Base-by-base conservation (phyloP, 768 basidiomycete species). In the Aureoboletus auriporus region DNA sequence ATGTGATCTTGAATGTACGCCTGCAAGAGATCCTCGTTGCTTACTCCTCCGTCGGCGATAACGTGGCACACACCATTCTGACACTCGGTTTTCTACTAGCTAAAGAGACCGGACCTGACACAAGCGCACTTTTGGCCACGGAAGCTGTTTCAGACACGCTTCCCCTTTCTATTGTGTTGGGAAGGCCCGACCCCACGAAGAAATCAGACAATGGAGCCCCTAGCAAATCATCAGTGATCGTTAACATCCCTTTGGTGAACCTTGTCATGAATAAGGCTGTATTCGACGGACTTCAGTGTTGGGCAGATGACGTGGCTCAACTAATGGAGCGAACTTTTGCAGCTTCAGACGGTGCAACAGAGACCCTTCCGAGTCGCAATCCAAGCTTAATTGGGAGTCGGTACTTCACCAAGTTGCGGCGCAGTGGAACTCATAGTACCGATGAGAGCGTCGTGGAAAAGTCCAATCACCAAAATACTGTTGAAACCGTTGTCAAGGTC, bases 241-340 rank as follows among this genome's bases (percentile, higher is more conserved):
- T 71, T 9, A 60, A 71, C 36, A 63, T 94, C 12, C 90, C 92
- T 12, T 82, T 83, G 5, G 65, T 87, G n/a, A 69, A 79, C 56
- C 63, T 76, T 10, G 69, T 78, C 34, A 56, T 92, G 41, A 73
- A 79, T 9, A 95, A 97, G 64, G 59, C 69, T 6, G 52, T 72
- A 2, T 66, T 93, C 8, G 91, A 97, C 60, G 79, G 80, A 11
- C 64, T 98, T 14, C 93, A 97, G 64, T 86, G 84, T 59, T 90
- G 87, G 75, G 84, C 83, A 7, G 96, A 99, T 61, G 93, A 97
- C 60, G 63, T 84, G 26, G 70, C 83, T n/a, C 90, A 88, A 58
- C 75, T 86, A 43, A 57, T 85, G 4, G 86, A 87, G 44, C 73
- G 69, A 13, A 66, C 72, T 6, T 44, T 54, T 36, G 40, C 47